Evolutionary conservation across 1,284 basidiomycete species (phyloP).

Genomic region (Dichomitus squalens): DNA sequence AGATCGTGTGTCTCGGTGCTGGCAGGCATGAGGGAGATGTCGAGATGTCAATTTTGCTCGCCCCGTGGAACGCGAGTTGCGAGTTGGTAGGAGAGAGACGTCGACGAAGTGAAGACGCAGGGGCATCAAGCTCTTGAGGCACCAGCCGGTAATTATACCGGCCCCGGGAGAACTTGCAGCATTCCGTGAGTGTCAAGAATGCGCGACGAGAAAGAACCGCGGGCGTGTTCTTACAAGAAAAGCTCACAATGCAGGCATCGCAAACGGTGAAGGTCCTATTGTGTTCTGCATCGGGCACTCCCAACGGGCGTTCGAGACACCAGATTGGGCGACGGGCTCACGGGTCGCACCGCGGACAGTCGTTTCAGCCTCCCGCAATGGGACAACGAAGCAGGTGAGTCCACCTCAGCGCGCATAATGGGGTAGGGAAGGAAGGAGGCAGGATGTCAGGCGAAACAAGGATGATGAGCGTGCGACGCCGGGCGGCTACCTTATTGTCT

Average conservation of each 20-base stretch:
- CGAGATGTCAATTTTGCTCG: not conserved
- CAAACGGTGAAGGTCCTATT: conserved; percentile 15
- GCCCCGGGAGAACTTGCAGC: not conserved
- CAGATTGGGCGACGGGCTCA: not conserved
- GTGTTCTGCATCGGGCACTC: conserved; percentile 14
- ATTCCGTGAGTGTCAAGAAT: conserved; percentile 5
- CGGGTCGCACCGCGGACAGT: conserved; percentile 10
- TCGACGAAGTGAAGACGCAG: not conserved
- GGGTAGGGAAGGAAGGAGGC: not conserved
- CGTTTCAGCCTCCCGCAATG: not conserved
- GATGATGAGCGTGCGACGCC: conserved; percentile 7
- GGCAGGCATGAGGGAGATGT: conserved; percentile 35
- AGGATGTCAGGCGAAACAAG: not conserved
- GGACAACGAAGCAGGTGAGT: not conserved
- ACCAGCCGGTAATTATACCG: not conserved
- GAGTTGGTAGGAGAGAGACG: not conserved
- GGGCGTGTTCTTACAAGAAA: conserved; percentile 11
- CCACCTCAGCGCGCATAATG: conserved; percentile 1
- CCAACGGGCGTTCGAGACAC: not conserved
- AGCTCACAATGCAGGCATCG: conserved; percentile 15
- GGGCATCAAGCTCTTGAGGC: not conserved
- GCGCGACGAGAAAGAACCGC: conserved; percentile 4
- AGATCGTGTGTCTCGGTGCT: conserved; percentile 52
- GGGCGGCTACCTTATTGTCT: conserved; percentile 20
- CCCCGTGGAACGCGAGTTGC: not conserved